Evolutionary conservation across 225 moss, liverwort and hornwort genomes (phyloP).

Genomic region (Lunularia cruciata): DNA sequence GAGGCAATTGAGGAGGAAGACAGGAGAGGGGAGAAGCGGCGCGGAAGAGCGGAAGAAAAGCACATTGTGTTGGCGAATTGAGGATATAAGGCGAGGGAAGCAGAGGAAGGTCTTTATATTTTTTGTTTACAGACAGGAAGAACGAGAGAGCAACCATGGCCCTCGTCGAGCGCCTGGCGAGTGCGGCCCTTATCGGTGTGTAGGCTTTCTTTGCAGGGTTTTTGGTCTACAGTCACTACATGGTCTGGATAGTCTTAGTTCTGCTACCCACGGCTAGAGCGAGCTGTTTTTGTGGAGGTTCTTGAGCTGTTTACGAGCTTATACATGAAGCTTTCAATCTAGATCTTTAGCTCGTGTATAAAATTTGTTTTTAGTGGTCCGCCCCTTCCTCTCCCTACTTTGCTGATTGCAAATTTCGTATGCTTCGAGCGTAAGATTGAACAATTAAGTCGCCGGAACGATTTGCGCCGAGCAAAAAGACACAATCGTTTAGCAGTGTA

Average conservation of each 20-base stretch:
- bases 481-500: no score
- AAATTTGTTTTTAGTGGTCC: not conserved
- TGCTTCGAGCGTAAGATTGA: no score
- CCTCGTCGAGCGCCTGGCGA: slow-evolving; percentile 72
- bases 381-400: no score
- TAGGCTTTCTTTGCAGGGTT: not conserved
- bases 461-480: no score
- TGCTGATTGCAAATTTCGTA: no score
- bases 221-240: no score
- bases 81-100: not conserved
- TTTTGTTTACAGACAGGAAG: not conserved
- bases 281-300: not conserved
- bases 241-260: not conserved
- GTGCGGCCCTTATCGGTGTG: slow-evolving; percentile 60
- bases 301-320: no score
- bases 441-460: no score
- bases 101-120: not conserved
- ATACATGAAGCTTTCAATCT: not conserved
- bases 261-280: not conserved
- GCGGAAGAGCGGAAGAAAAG: not conserved
- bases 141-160: slow-evolving; percentile 29
- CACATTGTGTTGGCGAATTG: no score
- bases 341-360: not conserved
- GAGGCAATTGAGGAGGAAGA: not conserved
- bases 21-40: not conserved